Percentiles rank a stretch among this genome's conserved stretches.
These are phyloP conservation scores for Coniochaeta ligniaria DNA, from an alignment of 2,329 filamentous ascomycete species.

Conservation along the genomic window DNA sequence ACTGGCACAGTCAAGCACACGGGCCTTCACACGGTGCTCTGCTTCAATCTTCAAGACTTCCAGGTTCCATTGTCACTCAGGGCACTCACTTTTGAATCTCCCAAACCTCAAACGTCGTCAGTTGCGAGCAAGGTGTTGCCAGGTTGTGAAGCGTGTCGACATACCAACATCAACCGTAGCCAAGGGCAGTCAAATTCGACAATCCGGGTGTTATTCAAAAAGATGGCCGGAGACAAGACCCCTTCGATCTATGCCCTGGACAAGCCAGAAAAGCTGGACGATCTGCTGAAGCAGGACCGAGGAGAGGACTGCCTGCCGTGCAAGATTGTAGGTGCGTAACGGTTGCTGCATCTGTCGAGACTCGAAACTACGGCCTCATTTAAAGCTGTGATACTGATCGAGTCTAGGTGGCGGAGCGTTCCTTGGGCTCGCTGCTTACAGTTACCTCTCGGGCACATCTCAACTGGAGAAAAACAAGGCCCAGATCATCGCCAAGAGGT, in stretches of 20 bases:
- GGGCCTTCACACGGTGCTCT: neutral
- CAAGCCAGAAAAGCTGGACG: conserved; percentile 55
- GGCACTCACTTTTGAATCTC: no score
- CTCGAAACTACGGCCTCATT: neutral
- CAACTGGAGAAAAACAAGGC: conserved; percentile 62
- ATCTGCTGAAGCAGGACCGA: conserved; percentile 46
- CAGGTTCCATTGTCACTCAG: no score
- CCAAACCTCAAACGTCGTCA: no score
- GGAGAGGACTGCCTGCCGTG: conserved; percentile 65
- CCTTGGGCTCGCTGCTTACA: conserved; percentile 68
- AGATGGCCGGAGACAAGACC: conserved; percentile 40
- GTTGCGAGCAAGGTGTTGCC: no score
- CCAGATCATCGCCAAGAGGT: conserved; percentile 61
- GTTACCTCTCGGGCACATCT: conserved; percentile 65
- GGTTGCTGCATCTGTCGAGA: neutral
- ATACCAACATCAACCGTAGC: no score
- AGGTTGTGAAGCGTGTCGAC: no score
- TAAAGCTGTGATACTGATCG: neutral
- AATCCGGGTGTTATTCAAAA: neutral
- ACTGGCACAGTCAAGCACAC: neutral
- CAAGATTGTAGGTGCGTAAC: conserved; percentile 56
- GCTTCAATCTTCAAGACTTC: no score
- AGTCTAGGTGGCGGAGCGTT: conserved; percentile 64
- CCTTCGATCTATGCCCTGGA: conserved; percentile 47
- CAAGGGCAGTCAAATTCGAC: neutral